Evolutionary conservation across 2,329 filamentous ascomycete species (phyloP), one percentile per base, ranked within the genome.

Genomic region (Fusarium sambucinum): DNA sequence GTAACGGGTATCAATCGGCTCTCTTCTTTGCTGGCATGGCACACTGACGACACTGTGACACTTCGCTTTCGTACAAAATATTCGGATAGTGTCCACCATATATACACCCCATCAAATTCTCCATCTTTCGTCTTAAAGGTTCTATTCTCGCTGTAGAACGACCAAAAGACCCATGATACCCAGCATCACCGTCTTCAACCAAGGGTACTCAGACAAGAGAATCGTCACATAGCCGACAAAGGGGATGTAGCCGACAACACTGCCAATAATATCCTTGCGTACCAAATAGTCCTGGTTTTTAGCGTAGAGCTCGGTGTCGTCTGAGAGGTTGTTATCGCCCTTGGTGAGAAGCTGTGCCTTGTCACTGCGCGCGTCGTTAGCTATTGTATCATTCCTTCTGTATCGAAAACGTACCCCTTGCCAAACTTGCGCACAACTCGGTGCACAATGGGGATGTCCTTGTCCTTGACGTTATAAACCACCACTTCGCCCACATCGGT

Each of bases 181-280:
- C 75, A 99, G 80, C 90, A 98, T 92, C 27, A 90, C 95, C 42
- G 93, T 96, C 87, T 99, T 99, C 73, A 98, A 79, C 95, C 95
- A 98, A 8, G 96, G 96, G 77, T 99, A 90, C 79, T 99, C 96
- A 67, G 92, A 96, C 66, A 99, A 84, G 79, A 98, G 84, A 73
- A 99, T 99, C 3, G 96, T 99, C 45, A 98, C 94, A 77, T 98
- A 98, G 70, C 96, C 96, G 16, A 98, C 94, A 75, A 96, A 96
- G 0, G 96, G 96, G 59, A 98, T 90, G 78, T 96, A 99, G 37
- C 88, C 96, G 13, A 96, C 84, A 9, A 98, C 96, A 72, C 92
- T 97, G 45, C 96, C 96, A 59, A 99, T 93, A 57, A 99, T 94
- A 77, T 98, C 95, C 76, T 91, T 87, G 61, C 96, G 88, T 77